These are phyloP conservation scores for Mercurialis annua DNA, from an alignment of 345 rosid species.

Conservation along the genomic window DNA sequence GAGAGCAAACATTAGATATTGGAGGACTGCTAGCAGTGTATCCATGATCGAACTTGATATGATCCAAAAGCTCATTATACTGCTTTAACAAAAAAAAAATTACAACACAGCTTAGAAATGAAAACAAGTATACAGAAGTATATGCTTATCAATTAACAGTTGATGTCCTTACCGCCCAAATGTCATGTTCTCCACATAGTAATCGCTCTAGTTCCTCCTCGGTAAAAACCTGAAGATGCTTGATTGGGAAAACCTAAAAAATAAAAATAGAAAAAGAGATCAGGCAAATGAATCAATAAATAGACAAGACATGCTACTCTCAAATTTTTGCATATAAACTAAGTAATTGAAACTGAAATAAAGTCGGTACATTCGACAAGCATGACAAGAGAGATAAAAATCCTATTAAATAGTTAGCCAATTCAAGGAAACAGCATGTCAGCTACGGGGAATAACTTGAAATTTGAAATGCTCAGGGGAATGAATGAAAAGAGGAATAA, in stretches of 20 bases:
- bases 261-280: conserved; percentile 13
- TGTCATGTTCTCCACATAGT: conserved; percentile 79
- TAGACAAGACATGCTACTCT: not conserved
- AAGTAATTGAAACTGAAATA: not conserved
- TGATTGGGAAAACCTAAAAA: conserved; percentile 72
- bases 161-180: conserved; percentile 54
- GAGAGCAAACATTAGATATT: conserved; percentile 48
- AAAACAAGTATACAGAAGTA: not conserved
- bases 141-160: conserved; percentile 10
- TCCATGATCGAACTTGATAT: conserved; percentile 96
- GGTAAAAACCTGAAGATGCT: conserved; percentile 65
- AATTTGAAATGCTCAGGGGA: not conserved
- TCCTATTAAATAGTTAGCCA: not conserved
- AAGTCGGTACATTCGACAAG: too few species aligned
- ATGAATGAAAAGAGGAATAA: not conserved
- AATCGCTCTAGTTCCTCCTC: conserved; percentile 83
- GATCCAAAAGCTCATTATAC: conserved; percentile 77
- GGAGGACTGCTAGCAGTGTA: conserved; percentile 98
- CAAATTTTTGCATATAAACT: not conserved
- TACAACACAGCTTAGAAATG: conserved; percentile 4
- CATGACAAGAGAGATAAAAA: not conserved
- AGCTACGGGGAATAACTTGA: not conserved
- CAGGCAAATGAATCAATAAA: not conserved
- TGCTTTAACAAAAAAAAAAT: conserved; percentile 28
- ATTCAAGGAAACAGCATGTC: not conserved